phyloP scores from a whole-genome alignment of 139 green algal species.

The Coelastrella sp. region DNA sequence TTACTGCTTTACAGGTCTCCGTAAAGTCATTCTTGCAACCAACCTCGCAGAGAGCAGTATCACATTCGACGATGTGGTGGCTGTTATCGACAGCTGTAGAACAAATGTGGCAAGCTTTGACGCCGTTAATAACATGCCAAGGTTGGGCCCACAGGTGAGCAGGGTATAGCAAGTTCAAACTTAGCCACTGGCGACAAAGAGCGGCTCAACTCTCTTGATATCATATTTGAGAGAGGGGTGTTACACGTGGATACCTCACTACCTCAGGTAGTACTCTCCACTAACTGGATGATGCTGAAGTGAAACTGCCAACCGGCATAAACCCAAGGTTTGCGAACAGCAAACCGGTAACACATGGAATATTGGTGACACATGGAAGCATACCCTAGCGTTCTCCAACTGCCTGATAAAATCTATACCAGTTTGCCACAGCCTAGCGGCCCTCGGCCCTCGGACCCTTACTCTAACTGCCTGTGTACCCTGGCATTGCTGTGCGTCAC shows the following conservation, averaged over 20 bases:
- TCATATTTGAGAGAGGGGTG: too few relatives aligned
- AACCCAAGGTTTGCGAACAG: background rate
- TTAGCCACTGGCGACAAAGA: too few relatives aligned
- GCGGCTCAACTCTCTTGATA: too few relatives aligned
- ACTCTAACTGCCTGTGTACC: too few relatives aligned
- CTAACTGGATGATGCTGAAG: too few relatives aligned
- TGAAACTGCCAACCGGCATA: too few relatives aligned
- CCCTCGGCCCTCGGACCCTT: too few relatives aligned
- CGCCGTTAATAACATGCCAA: constrained; percentile 35
- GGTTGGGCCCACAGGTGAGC: constrained; percentile 32
- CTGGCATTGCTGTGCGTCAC: too few relatives aligned
- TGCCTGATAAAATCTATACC: background rate
- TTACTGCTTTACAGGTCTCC: constrained; percentile 39
- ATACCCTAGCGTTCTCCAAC: background rate
- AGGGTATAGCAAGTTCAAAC: too few relatives aligned
- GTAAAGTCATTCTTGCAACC: constrained; percentile 74
- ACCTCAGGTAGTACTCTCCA: too few relatives aligned
- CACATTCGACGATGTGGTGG: constrained; percentile 70
- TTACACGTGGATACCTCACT: too few relatives aligned
- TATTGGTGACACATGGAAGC: background rate
- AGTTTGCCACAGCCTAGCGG: background rate
- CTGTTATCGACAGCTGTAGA: constrained; percentile 66
- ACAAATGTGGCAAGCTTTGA: constrained; percentile 53
- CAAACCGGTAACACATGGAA: background rate
- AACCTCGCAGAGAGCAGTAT: constrained; percentile 78